phyloP scores from a whole-genome alignment of 1,284 basidiomycete genomes.

The Ganoderma lingzhi region DNA sequence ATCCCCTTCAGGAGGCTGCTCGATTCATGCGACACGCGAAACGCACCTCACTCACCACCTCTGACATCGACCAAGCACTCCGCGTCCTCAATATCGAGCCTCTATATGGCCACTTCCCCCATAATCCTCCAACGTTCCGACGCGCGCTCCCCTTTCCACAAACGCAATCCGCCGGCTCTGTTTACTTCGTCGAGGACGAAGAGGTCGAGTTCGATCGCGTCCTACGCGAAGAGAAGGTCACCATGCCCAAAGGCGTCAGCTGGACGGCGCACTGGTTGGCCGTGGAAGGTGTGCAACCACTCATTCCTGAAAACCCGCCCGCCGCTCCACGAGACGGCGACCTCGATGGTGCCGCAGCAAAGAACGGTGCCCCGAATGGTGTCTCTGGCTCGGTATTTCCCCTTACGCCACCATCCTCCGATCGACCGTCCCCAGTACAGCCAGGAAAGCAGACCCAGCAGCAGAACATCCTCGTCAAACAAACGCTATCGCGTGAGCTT shows the following conservation, averaged over 20 bases:
- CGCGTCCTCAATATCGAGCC: conserved; percentile 95
- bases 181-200: conserved; percentile 96
- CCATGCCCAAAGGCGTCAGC: conserved; percentile 77
- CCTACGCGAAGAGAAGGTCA: conserved; percentile 83
- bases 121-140: conserved; percentile 78
- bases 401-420: conserved; percentile 41
- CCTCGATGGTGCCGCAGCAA: conserved; percentile 34
- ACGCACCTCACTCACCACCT: conserved; percentile 85
- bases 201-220: conserved; percentile 97
- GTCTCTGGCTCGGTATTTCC: conserved; percentile 42
- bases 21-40: conserved; percentile 97
- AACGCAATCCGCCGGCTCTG: conserved; percentile 63
- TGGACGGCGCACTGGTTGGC: conserved; percentile 98
- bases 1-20: conserved; percentile 82
- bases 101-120: conserved; percentile 80
- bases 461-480: conserved; percentile 83
- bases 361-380: conserved; percentile 23
- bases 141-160: conserved; percentile 75
- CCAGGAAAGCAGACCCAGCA: conserved; percentile 52
- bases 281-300: conserved; percentile 96
- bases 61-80: conserved; percentile 94
- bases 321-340: conserved; percentile 70
- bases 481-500: conserved; percentile 93
- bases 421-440: conserved; percentile 44
- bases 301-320: conserved; percentile 96